These are phyloP conservation scores for Dalechampia spathulata DNA, from an alignment of 441 rosid genomes.

Conservation along the genomic window DNA sequence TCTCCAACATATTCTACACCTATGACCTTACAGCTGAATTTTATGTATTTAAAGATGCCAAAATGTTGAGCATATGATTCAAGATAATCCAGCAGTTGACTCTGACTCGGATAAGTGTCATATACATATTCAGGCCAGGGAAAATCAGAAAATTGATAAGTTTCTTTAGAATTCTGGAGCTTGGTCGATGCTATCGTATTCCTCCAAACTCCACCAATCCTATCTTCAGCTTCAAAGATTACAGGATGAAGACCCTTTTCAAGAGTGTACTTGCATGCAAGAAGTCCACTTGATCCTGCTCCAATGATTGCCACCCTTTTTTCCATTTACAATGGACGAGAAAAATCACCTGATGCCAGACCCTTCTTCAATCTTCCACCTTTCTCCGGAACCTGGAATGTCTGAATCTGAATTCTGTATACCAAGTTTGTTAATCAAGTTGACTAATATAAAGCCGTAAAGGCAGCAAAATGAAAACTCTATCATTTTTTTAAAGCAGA, in stretches of 20 bases:
- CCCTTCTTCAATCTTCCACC: too few species aligned
- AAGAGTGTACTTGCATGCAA: conserved; percentile 3
- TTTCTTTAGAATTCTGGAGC: conserved; percentile 21
- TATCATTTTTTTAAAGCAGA: too few species aligned
- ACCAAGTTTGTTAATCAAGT: too few species aligned
- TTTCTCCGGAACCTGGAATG: too few species aligned
- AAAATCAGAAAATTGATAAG: conserved; percentile 36
- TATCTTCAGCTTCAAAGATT: conserved; percentile 26
- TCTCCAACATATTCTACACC: conserved; percentile 18
- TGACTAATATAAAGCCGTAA: too few species aligned
- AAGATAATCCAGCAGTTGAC: conserved; percentile 20
- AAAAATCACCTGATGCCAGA: too few species aligned
- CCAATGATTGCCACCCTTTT: conserved; percentile 31
- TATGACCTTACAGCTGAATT: conserved; percentile 23
- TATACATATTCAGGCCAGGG: conserved; percentile 30
- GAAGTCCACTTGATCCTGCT: conserved; percentile 38
- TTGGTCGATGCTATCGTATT: conserved; percentile 25
- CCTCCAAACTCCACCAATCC: conserved; percentile 37
- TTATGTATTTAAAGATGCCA: conserved; percentile 20
- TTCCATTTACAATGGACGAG: too few species aligned
- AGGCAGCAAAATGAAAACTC: too few species aligned
- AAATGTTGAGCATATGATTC: conserved; percentile 28
- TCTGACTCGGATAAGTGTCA: conserved; percentile 16
- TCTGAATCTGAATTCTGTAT: too few species aligned
- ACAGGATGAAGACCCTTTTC: conserved; percentile 29